Evolutionary conservation across 441 rosid genomes (phyloP), one percentile per base, ranked within the genome.

Genomic region (Iberis amara): DNA sequence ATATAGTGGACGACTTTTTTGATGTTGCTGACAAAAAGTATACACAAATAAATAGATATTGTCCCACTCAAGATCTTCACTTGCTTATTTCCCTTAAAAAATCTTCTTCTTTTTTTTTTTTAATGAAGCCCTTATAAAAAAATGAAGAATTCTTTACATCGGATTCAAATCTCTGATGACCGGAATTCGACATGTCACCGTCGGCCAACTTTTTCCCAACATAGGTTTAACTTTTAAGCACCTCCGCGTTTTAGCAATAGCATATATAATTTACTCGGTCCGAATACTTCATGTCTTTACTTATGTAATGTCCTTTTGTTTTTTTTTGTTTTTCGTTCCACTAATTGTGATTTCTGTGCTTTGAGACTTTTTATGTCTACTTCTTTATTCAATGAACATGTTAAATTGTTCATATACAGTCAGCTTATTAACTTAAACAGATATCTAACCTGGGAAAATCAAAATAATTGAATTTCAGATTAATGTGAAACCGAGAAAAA

Each of bases 1-100:
- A 33, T 26, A 32, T 43, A 56, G 35, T 56, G 51, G 50, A 42
- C 32, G 39, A 13, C 3, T 53, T 3, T 39, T 8, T 39, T 0
- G 24, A 54, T 40, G 7, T 55, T 42, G 50, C 33, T 32, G 43
- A 26, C 43, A 32, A 4, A 33, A 42, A 43, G 43, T 6, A 56
- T 44, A 11, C 4, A 4, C 18, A 2, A 41, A 21, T 12, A 33
- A 12, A 35, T 33, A 12, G 14, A 55, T 45, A 45, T 35, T 36
- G 27, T 42, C 52, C 61, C 50, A 57, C 62, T 31, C 37, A 45
- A 45, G 52, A 35, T 57, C 18, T 55, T 55, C 18, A 39, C 11
- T 55, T n/a, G 14, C 11, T 21, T 55, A 42, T 55, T 18, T 18
- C 21, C 21, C 21, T 18, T 18, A 18, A 18, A 18, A 18, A 18